Percentiles rank a stretch among this genome's conserved stretches.
These are phyloP conservation scores for Vitellaria paradoxa DNA, from an alignment of 179 eudicot genomes.

Conservation along the genomic window DNA sequence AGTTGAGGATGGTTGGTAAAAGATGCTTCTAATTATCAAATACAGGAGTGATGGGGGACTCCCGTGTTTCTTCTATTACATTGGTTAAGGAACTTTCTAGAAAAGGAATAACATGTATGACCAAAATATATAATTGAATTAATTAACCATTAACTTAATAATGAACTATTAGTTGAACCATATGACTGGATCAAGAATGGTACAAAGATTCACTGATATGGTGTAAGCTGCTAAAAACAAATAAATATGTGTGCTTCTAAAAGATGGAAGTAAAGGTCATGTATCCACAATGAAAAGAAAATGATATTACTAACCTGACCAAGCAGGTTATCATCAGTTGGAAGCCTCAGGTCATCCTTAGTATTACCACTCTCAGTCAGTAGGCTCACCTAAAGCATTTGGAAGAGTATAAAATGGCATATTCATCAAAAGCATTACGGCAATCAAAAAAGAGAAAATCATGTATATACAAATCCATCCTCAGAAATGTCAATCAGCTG, in stretches of 20 bases:
- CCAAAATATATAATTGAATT: neutral
- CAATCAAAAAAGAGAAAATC: neutral
- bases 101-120: neutral
- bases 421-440: neutral
- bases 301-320: slow-evolving; percentile 36
- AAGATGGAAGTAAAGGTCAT: neutral
- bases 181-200: neutral
- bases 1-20: neutral
- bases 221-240: too few species aligned
- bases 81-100: neutral
- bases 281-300: neutral
- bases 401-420: neutral
- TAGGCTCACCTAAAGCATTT: slow-evolving; percentile 48
- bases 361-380: slow-evolving; percentile 65
- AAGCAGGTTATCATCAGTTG: slow-evolving; percentile 59
- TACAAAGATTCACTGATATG: neutral
- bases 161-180: neutral
- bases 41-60: neutral
- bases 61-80: too few species aligned
- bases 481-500: slow-evolving; percentile 82
- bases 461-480: slow-evolving; percentile 69
- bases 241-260: neutral
- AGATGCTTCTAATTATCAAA: neutral
- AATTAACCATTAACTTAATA: neutral
- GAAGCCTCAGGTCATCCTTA: slow-evolving; percentile 75